Conservation (phyloP, 2,329 filamentous ascomycete species). For the Phialemonium atrogriseum region DNA sequence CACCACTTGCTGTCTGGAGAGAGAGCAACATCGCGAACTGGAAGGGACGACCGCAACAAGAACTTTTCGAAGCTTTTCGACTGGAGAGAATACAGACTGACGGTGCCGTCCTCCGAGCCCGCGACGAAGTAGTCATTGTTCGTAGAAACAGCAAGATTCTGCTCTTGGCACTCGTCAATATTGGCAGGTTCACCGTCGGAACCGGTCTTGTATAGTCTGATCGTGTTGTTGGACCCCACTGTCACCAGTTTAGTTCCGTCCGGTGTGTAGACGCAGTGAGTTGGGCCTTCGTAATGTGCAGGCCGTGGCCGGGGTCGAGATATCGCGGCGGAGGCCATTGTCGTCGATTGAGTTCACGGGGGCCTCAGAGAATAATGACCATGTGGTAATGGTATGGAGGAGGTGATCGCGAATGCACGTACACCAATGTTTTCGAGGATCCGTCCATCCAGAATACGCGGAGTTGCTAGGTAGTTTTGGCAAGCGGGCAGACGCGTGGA, state of each 20-base stretch:
- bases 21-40: constrained; percentile 77
- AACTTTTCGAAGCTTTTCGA: constrained; percentile 70
- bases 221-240: constrained; percentile 86
- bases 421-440: too few relatives aligned
- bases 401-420: too few relatives aligned
- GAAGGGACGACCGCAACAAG: constrained; percentile 74
- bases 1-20: constrained; percentile 79
- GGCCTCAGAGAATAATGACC: neutral
- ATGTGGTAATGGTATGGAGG: neutral
- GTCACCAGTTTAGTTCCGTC: constrained; percentile 83
- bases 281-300: constrained; percentile 77
- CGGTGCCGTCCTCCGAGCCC: constrained; percentile 90
- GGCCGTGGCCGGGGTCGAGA: constrained; percentile 54
- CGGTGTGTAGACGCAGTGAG: constrained; percentile 81
- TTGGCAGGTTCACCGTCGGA: constrained; percentile 88
- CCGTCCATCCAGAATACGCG: too few relatives aligned
- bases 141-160: constrained; percentile 71
- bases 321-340: constrained; percentile 30
- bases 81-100: constrained; percentile 81
- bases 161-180: constrained; percentile 83
- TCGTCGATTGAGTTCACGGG: too few relatives aligned
- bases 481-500: neutral
- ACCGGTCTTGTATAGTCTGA: constrained; percentile 85
- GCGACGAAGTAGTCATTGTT: constrained; percentile 77
- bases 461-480: neutral